Conservation (phyloP, 257 asterid genomes). For the Perilla frutescens region DNA sequence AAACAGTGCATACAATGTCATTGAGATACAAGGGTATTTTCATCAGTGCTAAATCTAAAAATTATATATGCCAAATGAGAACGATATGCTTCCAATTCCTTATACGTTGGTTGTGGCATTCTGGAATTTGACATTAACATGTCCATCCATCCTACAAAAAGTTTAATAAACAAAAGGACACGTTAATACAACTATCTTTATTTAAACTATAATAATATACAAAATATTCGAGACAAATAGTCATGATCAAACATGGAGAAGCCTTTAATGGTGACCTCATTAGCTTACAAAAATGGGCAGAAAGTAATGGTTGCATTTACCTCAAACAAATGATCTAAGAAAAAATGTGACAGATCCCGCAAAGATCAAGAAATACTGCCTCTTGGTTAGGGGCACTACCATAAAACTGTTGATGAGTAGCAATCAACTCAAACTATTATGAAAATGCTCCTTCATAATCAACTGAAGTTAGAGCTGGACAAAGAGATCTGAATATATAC, state of each 20-base stretch:
- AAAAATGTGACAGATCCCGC: constrained; percentile 98
- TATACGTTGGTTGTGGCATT: no score
- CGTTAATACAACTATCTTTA: no score
- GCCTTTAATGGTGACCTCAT: not conserved
- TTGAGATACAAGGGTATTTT: no score
- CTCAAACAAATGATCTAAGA: constrained; percentile 94
- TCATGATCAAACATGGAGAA: not conserved
- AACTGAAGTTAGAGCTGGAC: not conserved
- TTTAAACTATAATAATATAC: no score
- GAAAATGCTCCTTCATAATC: not conserved
- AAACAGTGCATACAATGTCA: no score
- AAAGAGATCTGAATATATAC: not conserved
- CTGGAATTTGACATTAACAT: no score
- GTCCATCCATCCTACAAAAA: no score
- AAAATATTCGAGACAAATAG: not conserved
- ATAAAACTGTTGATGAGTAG: constrained; percentile 30
- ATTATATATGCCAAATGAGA: no score
- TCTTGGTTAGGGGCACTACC: constrained; percentile 62
- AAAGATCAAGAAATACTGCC: constrained; percentile 75
- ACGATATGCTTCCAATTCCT: no score
- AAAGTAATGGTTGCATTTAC: constrained; percentile 39
- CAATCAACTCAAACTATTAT: constrained; percentile 10
- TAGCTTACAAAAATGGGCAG: not conserved
- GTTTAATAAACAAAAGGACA: no score
- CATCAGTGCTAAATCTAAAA: no score